Evolutionary conservation across 176 grass and related monocot genomes (phyloP).

Genomic region (Alopecurus myosuroides): DNA sequence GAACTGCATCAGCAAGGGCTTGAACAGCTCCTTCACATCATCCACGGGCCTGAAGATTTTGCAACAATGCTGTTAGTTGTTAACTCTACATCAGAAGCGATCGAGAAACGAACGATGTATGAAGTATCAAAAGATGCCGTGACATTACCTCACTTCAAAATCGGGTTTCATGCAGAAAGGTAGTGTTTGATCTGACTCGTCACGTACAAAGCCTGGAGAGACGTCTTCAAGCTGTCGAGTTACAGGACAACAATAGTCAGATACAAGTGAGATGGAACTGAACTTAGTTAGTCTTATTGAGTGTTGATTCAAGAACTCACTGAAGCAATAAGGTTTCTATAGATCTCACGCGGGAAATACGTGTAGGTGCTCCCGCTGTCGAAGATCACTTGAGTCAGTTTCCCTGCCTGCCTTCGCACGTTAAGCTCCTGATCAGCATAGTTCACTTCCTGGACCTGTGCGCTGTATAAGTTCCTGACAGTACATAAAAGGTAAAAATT

Average conservation of each 20-base stretch:
- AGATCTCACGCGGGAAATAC: slow-evolving; percentile 65
- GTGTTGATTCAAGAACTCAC: slow-evolving; percentile 36
- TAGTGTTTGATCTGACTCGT: slow-evolving; percentile 72
- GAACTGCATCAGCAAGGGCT: slow-evolving; percentile 69
- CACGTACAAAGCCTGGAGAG: slow-evolving; percentile 45
- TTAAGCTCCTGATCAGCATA: slow-evolving; percentile 52
- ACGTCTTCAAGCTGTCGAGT: slow-evolving; percentile 51
- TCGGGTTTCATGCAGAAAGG: slow-evolving; percentile 76
- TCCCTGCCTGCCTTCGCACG: slow-evolving; percentile 24
- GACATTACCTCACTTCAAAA: slow-evolving; percentile 73
- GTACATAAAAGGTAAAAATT: background rate
- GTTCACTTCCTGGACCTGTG: slow-evolving; percentile 47
- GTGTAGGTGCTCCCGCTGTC: slow-evolving; percentile 77
- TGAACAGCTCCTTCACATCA: slow-evolving; percentile 75
- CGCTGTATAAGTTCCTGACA: slow-evolving; percentile 52
- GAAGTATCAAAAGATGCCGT: background rate
- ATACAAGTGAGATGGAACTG: background rate
- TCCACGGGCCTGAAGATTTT: slow-evolving; percentile 61
- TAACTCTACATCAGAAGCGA: background rate
- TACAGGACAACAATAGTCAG: background rate
- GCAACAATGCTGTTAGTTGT: background rate
- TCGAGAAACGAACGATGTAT: background rate
- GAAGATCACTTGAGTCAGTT: slow-evolving; percentile 62
- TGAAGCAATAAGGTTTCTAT: slow-evolving; percentile 47
- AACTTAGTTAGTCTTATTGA: background rate